Conservation (phyloP, 192 early-diverging fungal genomes). For the Spizellomyces sp. region DNA sequence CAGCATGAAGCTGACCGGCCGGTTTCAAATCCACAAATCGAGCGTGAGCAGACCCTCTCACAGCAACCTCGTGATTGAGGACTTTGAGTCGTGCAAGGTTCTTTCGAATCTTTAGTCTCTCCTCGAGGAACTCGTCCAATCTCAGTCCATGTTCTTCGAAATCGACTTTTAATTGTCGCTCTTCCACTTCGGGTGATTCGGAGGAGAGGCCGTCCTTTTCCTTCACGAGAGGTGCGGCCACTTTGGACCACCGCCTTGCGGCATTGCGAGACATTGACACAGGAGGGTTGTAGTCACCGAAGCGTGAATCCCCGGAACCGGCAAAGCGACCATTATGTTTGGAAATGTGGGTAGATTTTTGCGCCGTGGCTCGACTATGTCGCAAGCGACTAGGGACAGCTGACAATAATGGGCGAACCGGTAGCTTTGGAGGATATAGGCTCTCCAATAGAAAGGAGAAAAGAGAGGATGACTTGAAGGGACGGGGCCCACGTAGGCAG, state of each 20-base stretch:
- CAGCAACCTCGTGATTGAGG: slow-evolving; percentile 39
- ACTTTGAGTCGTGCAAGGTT: slow-evolving; percentile 43
- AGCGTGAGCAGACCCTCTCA: slow-evolving; percentile 35
- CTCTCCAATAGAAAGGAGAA: too few relatives aligned
- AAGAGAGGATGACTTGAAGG: too few relatives aligned
- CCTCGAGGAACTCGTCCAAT: slow-evolving; percentile 37
- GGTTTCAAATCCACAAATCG: slow-evolving; percentile 37
- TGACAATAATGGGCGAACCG: too few relatives aligned
- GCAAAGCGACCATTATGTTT: slow-evolving; percentile 21
- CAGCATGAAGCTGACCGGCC: slow-evolving; percentile 33
- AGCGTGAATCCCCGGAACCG: neutral
- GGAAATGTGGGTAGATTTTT: slow-evolving; percentile 7
- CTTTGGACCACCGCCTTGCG: slow-evolving; percentile 19
- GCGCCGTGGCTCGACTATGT: neutral
- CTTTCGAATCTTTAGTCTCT: slow-evolving; percentile 18
- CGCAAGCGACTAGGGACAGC: too few relatives aligned
- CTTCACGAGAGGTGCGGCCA: slow-evolving; percentile 1
- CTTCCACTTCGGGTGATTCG: neutral
- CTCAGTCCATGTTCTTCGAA: slow-evolving; percentile 31
- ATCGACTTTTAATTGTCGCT: slow-evolving; percentile 24
- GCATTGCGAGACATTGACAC: slow-evolving; percentile 13
- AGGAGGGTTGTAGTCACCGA: slow-evolving; percentile 12
- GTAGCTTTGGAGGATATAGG: too few relatives aligned
- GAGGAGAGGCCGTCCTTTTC: neutral
- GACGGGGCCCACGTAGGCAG: too few relatives aligned